Evolutionary conservation across 116 monocot species (phyloP).

Genomic region (Dioscorea cayenensis): DNA sequence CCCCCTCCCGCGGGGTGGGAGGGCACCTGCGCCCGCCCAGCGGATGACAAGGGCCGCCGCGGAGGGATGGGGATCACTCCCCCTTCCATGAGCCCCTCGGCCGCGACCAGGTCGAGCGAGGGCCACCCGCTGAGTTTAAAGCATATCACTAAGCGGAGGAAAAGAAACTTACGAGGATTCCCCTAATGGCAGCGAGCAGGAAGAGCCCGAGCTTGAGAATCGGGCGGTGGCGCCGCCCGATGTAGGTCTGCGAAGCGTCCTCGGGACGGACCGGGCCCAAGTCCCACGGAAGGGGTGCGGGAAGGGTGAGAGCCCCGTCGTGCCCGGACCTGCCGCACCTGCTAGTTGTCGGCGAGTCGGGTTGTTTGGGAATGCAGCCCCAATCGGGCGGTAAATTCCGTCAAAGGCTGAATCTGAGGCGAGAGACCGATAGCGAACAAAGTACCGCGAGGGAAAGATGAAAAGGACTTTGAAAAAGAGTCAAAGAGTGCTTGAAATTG

Average conservation of each 20-base stretch:
- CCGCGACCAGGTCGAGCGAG: conserved; percentile 8
- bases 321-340: conserved; percentile 8
- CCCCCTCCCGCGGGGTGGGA: too few relatives aligned
- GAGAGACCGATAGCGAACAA: conserved; percentile 19
- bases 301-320: conserved; percentile 20
- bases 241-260: conserved; percentile 9
- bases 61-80: too few relatives aligned
- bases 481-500: conserved; percentile 35
- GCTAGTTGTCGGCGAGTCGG: conserved; percentile 7
- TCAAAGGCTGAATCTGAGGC: conserved; percentile 8
- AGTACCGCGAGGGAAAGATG: conserved; percentile 23
- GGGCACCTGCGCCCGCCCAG: neutral
- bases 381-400: too few relatives aligned
- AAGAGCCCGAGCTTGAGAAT: conserved; percentile 5
- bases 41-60: too few relatives aligned
- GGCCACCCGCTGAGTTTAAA: conserved; percentile 5
- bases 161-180: conserved; percentile 16
- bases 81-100: too few relatives aligned
- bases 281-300: conserved; percentile 13
- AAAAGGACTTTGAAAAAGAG: conserved; percentile 39
- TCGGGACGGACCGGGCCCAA: conserved; percentile 3
- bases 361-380: conserved; percentile 16
- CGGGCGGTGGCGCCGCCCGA: neutral
- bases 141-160: conserved; percentile 11
- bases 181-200: conserved; percentile 8